Evolutionary conservation across 805 yeast genomes (phyloP).

Genomic region (Citeromyces nyonsensis): DNA sequence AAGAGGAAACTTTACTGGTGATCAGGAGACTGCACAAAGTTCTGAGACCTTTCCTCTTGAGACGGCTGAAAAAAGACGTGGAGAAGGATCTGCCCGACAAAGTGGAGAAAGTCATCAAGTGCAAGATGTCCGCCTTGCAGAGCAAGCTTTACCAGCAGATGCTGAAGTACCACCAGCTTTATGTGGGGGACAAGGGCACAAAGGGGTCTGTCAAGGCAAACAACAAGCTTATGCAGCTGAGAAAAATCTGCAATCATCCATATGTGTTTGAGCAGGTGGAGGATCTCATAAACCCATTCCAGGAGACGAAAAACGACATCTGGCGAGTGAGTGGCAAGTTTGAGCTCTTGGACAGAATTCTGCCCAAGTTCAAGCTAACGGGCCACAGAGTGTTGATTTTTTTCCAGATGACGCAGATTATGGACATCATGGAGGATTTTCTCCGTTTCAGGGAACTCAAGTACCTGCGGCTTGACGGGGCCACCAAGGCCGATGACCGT

Average conservation of each 20-base stretch:
- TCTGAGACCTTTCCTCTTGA: conserved; percentile 66
- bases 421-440: conserved; percentile 84
- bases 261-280: conserved; percentile 79
- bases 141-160: conserved; percentile 59
- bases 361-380: conserved; percentile 59
- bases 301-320: conserved; percentile 46
- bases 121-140: conserved; percentile 65
- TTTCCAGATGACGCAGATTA: conserved; percentile 81
- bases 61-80: conserved; percentile 78
- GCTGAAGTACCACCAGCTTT: conserved; percentile 55
- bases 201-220: conserved; percentile 41
- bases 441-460: conserved; percentile 50
- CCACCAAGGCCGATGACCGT: conserved; percentile 76
- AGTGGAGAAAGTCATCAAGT: conserved; percentile 69
- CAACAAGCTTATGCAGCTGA: conserved; percentile 72
- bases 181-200: conserved; percentile 47
- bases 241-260: conserved; percentile 81
- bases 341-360: conserved; percentile 58
- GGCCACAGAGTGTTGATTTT: conserved; percentile 74
- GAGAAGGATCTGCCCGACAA: conserved; percentile 79
- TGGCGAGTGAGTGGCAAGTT: conserved; percentile 76
- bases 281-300: conserved; percentile 45
- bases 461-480: conserved; percentile 69
- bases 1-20: conserved; percentile 73
- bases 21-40: conserved; percentile 80